Evolutionary conservation across 805 yeast genomes (phyloP), one percentile per base, ranked within the genome.

Genomic region (Ogataea salicorniae): DNA sequence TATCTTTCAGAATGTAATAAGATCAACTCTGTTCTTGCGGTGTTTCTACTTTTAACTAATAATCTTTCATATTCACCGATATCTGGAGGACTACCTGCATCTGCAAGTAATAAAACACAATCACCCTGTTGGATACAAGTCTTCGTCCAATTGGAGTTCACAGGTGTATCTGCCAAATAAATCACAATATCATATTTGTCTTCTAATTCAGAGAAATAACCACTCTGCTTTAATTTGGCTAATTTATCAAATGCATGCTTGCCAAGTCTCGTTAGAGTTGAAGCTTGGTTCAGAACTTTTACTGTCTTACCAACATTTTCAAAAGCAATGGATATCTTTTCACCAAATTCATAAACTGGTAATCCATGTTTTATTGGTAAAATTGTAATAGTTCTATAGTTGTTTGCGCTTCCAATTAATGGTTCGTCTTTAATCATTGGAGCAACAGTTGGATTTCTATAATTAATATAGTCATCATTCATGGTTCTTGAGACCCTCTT

Each of bases 71-170:
- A 90, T 45, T 90, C 97, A 5, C 98, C 96, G 39, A 88, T 73
- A 31, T 77, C 78, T 0, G 94, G 83, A 29, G 78, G 77, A 17
- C 82, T 78, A 7, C 76, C 71, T 0, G 97, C 95, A 68, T 92
- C 91, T 0, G 97, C 97, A 15, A 94, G 66, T 16, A 94, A 69
- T 33, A 94, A 70, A n/a, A 92, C 81, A 69, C 97, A 91, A 65
- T 92, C 98, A 16, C 96, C 98, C 64, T 92, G 97, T 8, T 91
- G 81, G 37, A 92, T 85, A 64, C 98, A 94, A 0, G 97, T 88
- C 8, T 80, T 76, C 0, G 97, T 88, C 99, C 99, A 92, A 17
- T 82, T 76, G 0, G 97, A 86, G 54, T 81, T 81, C 2, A 85
- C 80, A 0, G 86, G 75, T 0, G 97, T 82, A 58, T 94, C 98